These are phyloP conservation scores for Hortaea sp. DNA, from an alignment of 2,329 filamentous ascomycete genomes.

Conservation along the genomic window DNA sequence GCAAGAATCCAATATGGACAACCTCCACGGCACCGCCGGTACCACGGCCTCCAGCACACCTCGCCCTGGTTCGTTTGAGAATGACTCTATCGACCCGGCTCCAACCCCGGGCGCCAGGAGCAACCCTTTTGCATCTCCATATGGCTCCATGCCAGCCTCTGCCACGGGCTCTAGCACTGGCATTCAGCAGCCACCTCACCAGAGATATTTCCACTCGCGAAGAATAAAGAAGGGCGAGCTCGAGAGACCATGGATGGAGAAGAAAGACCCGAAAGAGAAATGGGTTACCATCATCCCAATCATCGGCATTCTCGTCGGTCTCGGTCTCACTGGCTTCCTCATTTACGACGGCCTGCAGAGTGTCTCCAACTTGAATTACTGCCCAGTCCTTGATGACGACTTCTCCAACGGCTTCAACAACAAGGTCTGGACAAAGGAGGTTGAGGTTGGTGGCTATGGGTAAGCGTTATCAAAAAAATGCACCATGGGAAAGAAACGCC, in stretches of 20 bases:
- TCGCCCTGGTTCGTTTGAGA: conserved; percentile 25
- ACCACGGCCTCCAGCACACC: conserved; percentile 19
- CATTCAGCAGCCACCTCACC: conserved; percentile 20
- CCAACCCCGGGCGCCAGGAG: conserved; percentile 4
- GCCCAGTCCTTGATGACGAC: conserved; percentile 55
- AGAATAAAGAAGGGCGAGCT: conserved; percentile 62
- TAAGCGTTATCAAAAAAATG: conserved; percentile 34
- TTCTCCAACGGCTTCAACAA: conserved; percentile 48
- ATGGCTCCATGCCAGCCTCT: conserved; percentile 35
- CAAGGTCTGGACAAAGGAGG: conserved; percentile 62
- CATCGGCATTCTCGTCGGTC: conserved; percentile 58
- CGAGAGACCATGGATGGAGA: conserved; percentile 68
- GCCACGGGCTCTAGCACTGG: conserved; percentile 33
- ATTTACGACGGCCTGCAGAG: conserved; percentile 64
- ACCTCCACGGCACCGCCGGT: conserved; percentile 18
- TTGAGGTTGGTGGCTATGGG: conserved; percentile 67
- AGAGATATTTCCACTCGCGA: conserved; percentile 60
- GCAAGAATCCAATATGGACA: conserved; percentile 14
- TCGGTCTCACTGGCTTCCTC: conserved; percentile 58
- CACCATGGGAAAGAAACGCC: neutral
- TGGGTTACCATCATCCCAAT: conserved; percentile 76
- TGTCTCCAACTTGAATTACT: conserved; percentile 67
- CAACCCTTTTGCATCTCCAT: conserved; percentile 31
- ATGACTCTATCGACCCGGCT: conserved; percentile 22
- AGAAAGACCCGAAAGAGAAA: conserved; percentile 67